phyloP scores from a whole-genome alignment of 371 early-diverging fungal genomes.

The Antonospora locustae region DNA sequence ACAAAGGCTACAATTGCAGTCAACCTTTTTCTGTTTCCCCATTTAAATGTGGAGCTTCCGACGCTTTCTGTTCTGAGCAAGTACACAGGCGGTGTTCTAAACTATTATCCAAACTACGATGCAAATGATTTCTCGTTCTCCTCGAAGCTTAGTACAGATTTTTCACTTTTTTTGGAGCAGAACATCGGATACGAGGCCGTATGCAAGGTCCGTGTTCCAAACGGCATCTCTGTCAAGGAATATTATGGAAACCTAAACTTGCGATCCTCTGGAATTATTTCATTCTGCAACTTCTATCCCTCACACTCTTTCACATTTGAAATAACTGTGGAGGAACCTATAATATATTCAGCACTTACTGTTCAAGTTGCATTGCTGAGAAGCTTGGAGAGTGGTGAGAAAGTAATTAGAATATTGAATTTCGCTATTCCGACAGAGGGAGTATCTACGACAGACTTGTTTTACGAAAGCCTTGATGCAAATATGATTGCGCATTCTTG shows the following conservation, averaged over 20 bases:
- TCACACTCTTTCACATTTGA: constrained; percentile 80
- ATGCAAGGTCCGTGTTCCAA: constrained; percentile 75
- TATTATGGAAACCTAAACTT: constrained; percentile 60
- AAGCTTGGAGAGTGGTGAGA: constrained; percentile 63
- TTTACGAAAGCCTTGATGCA: constrained; percentile 30
- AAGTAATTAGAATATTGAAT: constrained; percentile 83
- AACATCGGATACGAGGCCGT: constrained; percentile 82
- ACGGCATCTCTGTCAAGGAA: constrained; percentile 56
- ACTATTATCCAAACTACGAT: constrained; percentile 81
- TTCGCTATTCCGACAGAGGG: constrained; percentile 64
- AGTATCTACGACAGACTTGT: constrained; percentile 2
- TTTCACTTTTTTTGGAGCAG: constrained; percentile 65
- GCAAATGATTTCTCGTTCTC: constrained; percentile 69
- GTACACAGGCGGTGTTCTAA: constrained; percentile 79
- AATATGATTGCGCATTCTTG: constrained; percentile 33
- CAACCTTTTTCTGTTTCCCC: constrained; percentile 75
- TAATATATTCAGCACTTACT: constrained; percentile 65
- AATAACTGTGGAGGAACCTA: constrained; percentile 66
- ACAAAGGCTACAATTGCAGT: constrained; percentile 73
- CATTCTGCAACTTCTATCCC: constrained; percentile 77
- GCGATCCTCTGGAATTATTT: constrained; percentile 77
- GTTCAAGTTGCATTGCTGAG: constrained; percentile 88
- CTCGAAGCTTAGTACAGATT: constrained; percentile 69
- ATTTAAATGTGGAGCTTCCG: constrained; percentile 73
- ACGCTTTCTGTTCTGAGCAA: constrained; percentile 63